Evolutionary conservation across 2,329 filamentous ascomycete species (phyloP).

Genomic region (Septoria petroselini): DNA sequence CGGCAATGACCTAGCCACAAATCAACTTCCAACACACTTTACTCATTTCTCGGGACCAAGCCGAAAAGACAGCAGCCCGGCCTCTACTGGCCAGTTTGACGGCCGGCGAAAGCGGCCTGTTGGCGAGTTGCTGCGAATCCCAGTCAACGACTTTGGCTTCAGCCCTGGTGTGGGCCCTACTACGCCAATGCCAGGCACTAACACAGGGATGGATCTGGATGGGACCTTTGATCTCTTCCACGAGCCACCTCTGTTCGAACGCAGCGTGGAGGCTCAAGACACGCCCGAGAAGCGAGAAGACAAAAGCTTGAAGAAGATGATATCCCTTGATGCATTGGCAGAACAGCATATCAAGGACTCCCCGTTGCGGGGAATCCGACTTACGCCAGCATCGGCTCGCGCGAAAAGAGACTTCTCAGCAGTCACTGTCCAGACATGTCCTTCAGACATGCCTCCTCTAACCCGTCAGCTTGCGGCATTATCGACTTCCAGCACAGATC

Average conservation of each 20-base stretch:
- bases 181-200: constrained; percentile 29
- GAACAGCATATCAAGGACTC: constrained; percentile 14
- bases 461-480: constrained; percentile 18
- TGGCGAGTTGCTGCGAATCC: constrained; percentile 15
- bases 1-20: constrained; percentile 13
- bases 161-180: constrained; percentile 11
- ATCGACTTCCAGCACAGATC: constrained; percentile 13
- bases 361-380: constrained; percentile 7
- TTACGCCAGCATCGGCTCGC: constrained; percentile 3
- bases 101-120: background rate
- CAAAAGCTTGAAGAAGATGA: constrained; percentile 27
- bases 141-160: constrained; percentile 18
- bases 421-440: constrained; percentile 13
- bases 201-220: constrained; percentile 25
- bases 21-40: constrained; percentile 18
- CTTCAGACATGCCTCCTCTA: constrained; percentile 21
- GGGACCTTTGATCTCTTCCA: constrained; percentile 19
- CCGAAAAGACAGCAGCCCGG: constrained; percentile 8
- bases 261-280: constrained; percentile 27
- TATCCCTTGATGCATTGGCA: constrained; percentile 32
- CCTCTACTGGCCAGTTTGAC: background rate
- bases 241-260: constrained; percentile 28
- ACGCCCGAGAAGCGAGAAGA: constrained; percentile 20
- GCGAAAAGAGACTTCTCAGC: constrained; percentile 5
- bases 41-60: constrained; percentile 16